phyloP scores from a whole-genome alignment of 2,329 filamentous ascomycete species.

The Colletotrichum tanaceti region DNA sequence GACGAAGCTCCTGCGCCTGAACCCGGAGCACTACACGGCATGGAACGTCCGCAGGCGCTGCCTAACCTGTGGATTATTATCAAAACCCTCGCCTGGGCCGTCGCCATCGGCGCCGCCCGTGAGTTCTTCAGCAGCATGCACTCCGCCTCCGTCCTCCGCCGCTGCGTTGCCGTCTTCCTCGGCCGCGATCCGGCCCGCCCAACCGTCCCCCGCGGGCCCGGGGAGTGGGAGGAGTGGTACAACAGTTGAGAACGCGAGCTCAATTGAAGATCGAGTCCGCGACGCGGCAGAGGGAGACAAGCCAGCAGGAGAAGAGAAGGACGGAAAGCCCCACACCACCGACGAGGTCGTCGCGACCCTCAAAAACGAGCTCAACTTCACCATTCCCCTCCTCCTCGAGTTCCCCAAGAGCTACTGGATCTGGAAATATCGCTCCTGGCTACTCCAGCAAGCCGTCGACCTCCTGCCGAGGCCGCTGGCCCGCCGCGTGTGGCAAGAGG shows the following conservation, averaged over 20 bases:
- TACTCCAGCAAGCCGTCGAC: slow-evolving; percentile 77
- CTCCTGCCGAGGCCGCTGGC: slow-evolving; percentile 69
- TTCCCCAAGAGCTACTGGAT: slow-evolving; percentile 99
- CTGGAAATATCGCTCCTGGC: slow-evolving; percentile 95
- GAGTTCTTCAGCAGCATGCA: slow-evolving; percentile 65
- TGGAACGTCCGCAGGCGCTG: slow-evolving; percentile 88
- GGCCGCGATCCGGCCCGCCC: slow-evolving; percentile 62
- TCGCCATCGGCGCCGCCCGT: slow-evolving; percentile 66
- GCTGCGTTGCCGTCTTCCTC: slow-evolving; percentile 66
- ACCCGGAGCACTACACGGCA: slow-evolving; percentile 91
- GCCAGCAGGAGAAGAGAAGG: slow-evolving; percentile 9
- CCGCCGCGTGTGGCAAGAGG: slow-evolving; percentile 81
- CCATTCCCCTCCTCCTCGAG: slow-evolving; percentile 83
- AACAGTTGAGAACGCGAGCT: slow-evolving; percentile 57
- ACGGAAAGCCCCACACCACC: slow-evolving; percentile 29
- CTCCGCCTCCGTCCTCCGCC: slow-evolving; percentile 72
- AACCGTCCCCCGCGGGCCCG: slow-evolving; percentile 55
- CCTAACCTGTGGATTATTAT: slow-evolving; percentile 70
- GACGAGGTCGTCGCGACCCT: slow-evolving; percentile 54
- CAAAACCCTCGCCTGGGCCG: slow-evolving; percentile 62
- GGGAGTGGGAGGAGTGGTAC: slow-evolving; percentile 64
- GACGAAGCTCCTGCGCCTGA: slow-evolving; percentile 78
- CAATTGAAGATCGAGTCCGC: slow-evolving; percentile 40
- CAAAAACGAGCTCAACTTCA: slow-evolving; percentile 78
- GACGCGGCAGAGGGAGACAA: not conserved